These are phyloP conservation scores for Tylopilus rubrobrunneus DNA, from an alignment of 768 basidiomycete genomes.

Conservation along the genomic window DNA sequence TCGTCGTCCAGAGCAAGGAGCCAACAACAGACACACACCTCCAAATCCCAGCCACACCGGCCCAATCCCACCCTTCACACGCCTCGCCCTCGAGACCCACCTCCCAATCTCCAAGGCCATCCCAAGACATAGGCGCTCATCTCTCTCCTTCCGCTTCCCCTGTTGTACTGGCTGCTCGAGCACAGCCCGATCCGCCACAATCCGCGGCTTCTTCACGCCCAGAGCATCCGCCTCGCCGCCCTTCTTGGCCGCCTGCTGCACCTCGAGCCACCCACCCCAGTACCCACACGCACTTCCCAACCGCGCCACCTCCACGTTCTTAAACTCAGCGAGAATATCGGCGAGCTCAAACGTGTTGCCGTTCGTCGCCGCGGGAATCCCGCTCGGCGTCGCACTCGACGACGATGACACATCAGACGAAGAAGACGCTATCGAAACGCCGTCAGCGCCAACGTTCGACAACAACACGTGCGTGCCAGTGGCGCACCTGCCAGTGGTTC, in stretches of 20 bases:
- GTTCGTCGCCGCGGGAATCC: neutral
- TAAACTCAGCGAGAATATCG: constrained; percentile 28
- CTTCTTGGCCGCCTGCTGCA: neutral
- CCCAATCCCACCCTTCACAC: constrained; percentile 56
- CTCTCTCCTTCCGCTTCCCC: no score
- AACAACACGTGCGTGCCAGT: neutral
- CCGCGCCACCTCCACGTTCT: constrained; percentile 34
- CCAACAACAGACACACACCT: constrained; percentile 36
- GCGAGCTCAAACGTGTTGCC: constrained; percentile 4
- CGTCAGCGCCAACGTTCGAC: neutral
- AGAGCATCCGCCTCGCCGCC: neutral
- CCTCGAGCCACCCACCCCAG: constrained; percentile 30
- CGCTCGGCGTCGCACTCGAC: neutral
- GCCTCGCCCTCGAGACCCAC: constrained; percentile 17
- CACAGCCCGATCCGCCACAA: constrained; percentile 8
- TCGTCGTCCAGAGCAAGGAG: no score
- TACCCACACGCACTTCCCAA: constrained; percentile 42
- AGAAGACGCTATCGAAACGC: neutral
- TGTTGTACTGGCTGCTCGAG: constrained; percentile 8
- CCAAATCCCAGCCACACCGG: constrained; percentile 52
- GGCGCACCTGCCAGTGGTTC: constrained; percentile 10
- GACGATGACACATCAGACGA: neutral
- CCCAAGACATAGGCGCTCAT: no score
- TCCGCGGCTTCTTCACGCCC: constrained; percentile 8
- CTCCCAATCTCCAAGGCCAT: constrained; percentile 20